Conservation (phyloP, 1,284 basidiomycete genomes). For the Malassezia equina region DNA sequence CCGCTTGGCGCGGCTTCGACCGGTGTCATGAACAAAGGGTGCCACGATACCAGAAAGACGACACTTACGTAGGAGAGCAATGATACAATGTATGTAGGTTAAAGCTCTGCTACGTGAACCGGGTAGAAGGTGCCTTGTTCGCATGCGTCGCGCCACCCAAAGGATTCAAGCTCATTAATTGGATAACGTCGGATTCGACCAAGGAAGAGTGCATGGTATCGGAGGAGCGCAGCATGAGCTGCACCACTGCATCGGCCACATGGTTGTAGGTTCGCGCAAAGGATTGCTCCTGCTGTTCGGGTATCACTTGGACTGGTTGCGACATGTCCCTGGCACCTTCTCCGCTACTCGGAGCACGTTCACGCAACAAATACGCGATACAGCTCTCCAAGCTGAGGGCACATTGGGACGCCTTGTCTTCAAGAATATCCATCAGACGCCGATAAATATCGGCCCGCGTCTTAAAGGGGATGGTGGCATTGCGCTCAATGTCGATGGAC, state of each 20-base stretch:
- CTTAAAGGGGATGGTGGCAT: constrained; percentile 32
- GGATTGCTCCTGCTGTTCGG: constrained; percentile 14
- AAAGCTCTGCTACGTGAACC: too few species aligned
- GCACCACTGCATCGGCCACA: constrained; percentile 29
- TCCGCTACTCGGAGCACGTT: background rate
- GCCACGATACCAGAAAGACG: background rate
- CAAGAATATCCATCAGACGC: constrained; percentile 20
- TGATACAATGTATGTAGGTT: background rate
- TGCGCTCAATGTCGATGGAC: constrained; percentile 39
- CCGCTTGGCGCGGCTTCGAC: background rate
- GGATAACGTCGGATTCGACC: constrained; percentile 33
- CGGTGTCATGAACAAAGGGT: background rate
- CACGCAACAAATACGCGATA: constrained; percentile 19
- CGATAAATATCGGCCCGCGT: constrained; percentile 36
- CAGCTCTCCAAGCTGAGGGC: constrained; percentile 29
- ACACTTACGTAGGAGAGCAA: background rate
- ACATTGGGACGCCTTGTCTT: constrained; percentile 14
- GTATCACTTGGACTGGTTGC: background rate
- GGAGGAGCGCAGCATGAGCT: constrained; percentile 20
- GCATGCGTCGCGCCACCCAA: background rate
- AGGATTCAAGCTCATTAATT: constrained; percentile 34
- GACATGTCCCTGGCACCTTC: background rate
- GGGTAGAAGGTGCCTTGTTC: background rate
- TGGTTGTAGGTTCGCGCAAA: constrained; percentile 35
- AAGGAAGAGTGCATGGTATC: constrained; percentile 20